Conservation (phyloP, 257 asterid genomes). For the Henckelia pumila region DNA sequence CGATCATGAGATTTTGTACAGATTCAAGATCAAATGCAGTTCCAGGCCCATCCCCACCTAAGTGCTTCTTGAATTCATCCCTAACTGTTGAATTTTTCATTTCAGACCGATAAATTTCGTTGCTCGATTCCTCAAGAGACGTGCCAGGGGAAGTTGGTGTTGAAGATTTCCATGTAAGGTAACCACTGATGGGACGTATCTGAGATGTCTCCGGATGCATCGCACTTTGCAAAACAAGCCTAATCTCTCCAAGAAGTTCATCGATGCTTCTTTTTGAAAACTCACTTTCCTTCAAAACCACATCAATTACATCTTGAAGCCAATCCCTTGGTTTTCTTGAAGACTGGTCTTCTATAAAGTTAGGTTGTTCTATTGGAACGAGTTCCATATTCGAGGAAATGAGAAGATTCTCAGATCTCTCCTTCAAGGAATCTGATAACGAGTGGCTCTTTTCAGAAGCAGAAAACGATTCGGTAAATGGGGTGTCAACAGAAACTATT, state of each 20-base stretch:
- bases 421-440: slow-evolving; percentile 29
- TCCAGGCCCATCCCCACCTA: slow-evolving; percentile 53
- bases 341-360: slow-evolving; percentile 12
- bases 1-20: slow-evolving; percentile 47
- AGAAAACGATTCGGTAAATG: slow-evolving; percentile 26
- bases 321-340: slow-evolving; percentile 38
- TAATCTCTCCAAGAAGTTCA: slow-evolving; percentile 62
- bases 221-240: slow-evolving; percentile 27
- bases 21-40: slow-evolving; percentile 46
- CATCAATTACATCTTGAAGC: slow-evolving; percentile 42
- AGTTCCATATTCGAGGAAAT: slow-evolving; percentile 39
- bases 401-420: slow-evolving; percentile 11
- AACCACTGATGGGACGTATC: slow-evolving; percentile 49
- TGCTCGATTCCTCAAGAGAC: slow-evolving; percentile 31
- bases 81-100: slow-evolving; percentile 26
- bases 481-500: slow-evolving; percentile 62
- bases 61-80: slow-evolving; percentile 46
- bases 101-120: slow-evolving; percentile 23
- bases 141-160: slow-evolving; percentile 39
- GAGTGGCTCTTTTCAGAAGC: slow-evolving; percentile 28
- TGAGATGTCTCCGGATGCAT: slow-evolving; percentile 26
- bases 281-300: slow-evolving; percentile 43
- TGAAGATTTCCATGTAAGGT: slow-evolving; percentile 68
- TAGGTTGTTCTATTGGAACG: slow-evolving; percentile 33
- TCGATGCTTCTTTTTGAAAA: slow-evolving; percentile 46